Evolutionary conservation across 2,329 filamentous ascomycete genomes (phyloP).

Genomic region (Sphaerulina musiva): DNA sequence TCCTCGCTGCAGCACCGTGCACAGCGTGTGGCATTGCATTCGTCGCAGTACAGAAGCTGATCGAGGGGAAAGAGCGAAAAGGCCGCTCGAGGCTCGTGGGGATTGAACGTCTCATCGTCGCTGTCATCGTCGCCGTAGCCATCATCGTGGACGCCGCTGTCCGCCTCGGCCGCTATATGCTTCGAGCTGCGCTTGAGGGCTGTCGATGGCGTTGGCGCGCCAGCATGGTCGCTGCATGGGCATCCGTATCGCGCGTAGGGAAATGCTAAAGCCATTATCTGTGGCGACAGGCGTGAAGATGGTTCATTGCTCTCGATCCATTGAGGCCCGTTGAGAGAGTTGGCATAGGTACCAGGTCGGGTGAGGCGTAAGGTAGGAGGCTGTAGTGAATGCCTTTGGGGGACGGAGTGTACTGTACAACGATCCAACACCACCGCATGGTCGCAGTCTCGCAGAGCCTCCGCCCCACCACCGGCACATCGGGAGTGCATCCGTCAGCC

Average conservation of each 20-base stretch:
- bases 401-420: no score
- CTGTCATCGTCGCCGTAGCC: constrained; percentile 62
- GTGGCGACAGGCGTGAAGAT: not conserved
- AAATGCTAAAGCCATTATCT: constrained; percentile 49
- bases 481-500: not conserved
- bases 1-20: constrained; percentile 88
- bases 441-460: no score
- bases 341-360: not conserved
- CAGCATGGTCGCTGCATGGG: constrained; percentile 51
- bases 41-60: constrained; percentile 91
- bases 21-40: constrained; percentile 93
- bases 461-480: not conserved
- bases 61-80: constrained; percentile 91
- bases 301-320: not conserved
- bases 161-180: constrained; percentile 32
- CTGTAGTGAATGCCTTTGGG: not conserved
- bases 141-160: constrained; percentile 36
- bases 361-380: not conserved
- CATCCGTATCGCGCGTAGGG: constrained; percentile 61
- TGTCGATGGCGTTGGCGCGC: constrained; percentile 30
- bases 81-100: constrained; percentile 73
- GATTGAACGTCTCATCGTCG: constrained; percentile 79
- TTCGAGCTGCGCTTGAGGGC: constrained; percentile 34
- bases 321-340: no score
- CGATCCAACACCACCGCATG: no score